A percentile compares a stretch with the other conserved stretches of the same genome.
These are phyloP conservation scores for Ceratocystis smalleyi DNA, from an alignment of 2,329 filamentous ascomycete genomes.

Conservation along the genomic window DNA sequence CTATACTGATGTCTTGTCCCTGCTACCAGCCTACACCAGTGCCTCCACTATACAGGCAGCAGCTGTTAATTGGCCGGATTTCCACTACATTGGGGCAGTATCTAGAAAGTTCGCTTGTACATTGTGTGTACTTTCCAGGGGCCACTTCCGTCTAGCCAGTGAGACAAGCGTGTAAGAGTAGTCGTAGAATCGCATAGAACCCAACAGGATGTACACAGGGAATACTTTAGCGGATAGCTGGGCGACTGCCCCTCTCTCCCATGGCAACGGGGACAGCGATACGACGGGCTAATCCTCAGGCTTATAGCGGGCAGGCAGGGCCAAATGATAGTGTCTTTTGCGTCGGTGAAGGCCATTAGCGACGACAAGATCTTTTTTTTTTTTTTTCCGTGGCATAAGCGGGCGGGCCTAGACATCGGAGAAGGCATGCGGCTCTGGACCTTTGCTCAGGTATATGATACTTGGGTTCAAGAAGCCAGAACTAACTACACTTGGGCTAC, in stretches of 20 bases:
- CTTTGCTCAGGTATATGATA: neutral
- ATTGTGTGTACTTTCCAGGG: conserved; percentile 11
- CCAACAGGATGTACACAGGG: conserved; percentile 10
- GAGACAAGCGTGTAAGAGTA: neutral
- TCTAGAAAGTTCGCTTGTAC: conserved; percentile 14
- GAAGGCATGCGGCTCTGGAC: neutral
- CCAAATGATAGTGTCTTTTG: neutral
- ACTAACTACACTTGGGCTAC: neutral
- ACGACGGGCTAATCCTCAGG: neutral
- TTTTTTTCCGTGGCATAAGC: neutral
- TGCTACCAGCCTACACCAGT: conserved; percentile 9
- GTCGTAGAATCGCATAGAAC: conserved; percentile 15
- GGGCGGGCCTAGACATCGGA: neutral
- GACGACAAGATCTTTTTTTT: neutral
- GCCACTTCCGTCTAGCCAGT: neutral
- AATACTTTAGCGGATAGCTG: neutral
- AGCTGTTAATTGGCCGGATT: conserved; percentile 13
- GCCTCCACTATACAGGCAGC: conserved; percentile 13
- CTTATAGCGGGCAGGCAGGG: neutral
- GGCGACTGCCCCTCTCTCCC: neutral
- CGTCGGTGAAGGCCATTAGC: neutral
- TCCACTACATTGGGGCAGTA: conserved; percentile 3
- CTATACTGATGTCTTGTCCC: conserved; percentile 11
- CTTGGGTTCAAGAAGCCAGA: neutral
- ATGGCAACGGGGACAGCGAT: conserved; percentile 11